Evolutionary conservation across 2,329 filamentous ascomycete species (phyloP), one percentile per base, ranked within the genome.

Genomic region (Ceratocystiopsis brevicomis): DNA sequence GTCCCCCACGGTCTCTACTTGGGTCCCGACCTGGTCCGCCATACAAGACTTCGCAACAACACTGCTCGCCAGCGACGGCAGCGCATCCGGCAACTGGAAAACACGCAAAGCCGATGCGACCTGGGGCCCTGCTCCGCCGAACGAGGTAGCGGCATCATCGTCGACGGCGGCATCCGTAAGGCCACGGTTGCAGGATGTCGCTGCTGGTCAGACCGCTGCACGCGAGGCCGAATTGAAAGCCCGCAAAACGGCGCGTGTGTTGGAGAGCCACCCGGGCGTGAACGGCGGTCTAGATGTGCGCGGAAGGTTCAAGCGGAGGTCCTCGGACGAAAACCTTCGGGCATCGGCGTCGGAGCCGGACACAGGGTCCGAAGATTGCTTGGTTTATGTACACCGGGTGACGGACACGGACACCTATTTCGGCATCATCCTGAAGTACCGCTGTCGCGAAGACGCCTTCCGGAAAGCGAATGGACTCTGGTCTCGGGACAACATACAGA

Each of bases 371-470:
- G 70, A 76, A 51, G 81, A 92, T 51, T 81, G 84, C 18, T 63
- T 96, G 49, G 87, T 88, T 16, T 98, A 96, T 58, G 68, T 96
- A 42, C 90, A 98, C 60, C 77, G 81, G 53, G 84, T 96, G 16
- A 72, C 78, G 52, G 73, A 78, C 14, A 73, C 73, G 38, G 90
- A 98, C 61, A 96, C 86, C 2, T 77, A 96, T 52, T 86, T 87
- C 1, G 88, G 90, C 3, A 77, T 98, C 41, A 81, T 90, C 42
- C 78, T 98, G 50, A 82, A 79, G 53, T 98, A 92, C 60, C 80
- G 83, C 53, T 96, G 88, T 57, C 75, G 82, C 49, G 77, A 86
- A 44, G 80, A 87, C 40, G 71, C 81, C 2, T 78, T 98, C 50
- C 73, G 84, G 46, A 90, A 83, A 57, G 78, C 85, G 36, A 98